Conservation (phyloP, 225 moss, liverwort and hornwort genomes). For the Pseudoscleropodium purum region DNA sequence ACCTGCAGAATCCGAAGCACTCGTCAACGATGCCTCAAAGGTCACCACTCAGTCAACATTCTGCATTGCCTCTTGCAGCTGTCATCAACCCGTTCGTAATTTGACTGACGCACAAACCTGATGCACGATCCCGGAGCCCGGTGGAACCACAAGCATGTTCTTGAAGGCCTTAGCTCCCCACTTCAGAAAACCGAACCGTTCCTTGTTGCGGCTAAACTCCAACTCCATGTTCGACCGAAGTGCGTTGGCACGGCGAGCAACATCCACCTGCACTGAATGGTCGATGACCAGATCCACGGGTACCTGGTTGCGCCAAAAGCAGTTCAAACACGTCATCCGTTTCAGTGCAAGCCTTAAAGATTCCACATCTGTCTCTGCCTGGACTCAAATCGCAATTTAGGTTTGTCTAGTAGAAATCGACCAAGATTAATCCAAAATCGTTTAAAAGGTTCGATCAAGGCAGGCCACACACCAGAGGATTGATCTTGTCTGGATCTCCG, state of each 20-base stretch:
- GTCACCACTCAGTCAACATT: background rate
- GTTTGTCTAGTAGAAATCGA: background rate
- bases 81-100: background rate
- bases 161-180: slow-evolving; percentile 95
- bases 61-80: background rate
- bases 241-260: slow-evolving; percentile 56
- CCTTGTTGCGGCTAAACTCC: slow-evolving; percentile 85
- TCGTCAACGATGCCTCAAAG: background rate
- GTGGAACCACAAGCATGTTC: slow-evolving; percentile 98
- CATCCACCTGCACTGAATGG: slow-evolving; percentile 97
- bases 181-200: slow-evolving; percentile 87
- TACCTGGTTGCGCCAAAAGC: slow-evolving; percentile 38
- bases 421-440: background rate
- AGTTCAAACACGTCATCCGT: background rate
- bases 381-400: background rate
- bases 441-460: background rate
- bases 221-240: slow-evolving; percentile 82
- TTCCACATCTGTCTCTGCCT: background rate
- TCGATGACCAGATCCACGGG: slow-evolving; percentile 96
- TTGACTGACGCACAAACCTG: slow-evolving; percentile 43
- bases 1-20: slow-evolving; percentile 46
- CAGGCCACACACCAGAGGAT: slow-evolving; percentile 68
- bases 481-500: slow-evolving; percentile 84
- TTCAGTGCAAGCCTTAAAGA: background rate
- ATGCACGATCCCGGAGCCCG: slow-evolving; percentile 93